Evolutionary conservation across 139 green algal genomes (phyloP).

Genomic region (Eudorina sp.): DNA sequence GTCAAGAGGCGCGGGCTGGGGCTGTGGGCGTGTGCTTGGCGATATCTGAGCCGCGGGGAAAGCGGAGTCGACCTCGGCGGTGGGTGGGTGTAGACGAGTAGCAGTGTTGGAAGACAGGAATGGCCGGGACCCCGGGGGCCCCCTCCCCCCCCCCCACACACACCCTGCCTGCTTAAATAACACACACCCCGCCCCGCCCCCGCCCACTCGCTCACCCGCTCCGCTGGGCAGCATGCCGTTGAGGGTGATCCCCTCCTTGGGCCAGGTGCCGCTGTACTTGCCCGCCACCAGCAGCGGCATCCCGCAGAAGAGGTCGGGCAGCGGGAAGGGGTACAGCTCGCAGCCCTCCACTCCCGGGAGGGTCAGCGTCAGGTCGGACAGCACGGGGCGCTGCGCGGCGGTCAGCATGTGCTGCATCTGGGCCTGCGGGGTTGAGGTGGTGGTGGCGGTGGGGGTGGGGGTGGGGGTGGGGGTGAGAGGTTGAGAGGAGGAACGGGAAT

Average conservation of each 20-base stretch:
- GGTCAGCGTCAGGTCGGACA: constrained; percentile 58
- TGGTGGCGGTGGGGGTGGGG: not conserved
- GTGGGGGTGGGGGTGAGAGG: not conserved
- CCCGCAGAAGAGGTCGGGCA: constrained; percentile 76
- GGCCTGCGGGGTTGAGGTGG: not conserved
- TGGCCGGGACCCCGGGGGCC: too few species aligned
- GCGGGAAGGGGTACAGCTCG: constrained; percentile 76
- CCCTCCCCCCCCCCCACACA: not conserved
- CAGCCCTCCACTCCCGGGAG: constrained; percentile 48
- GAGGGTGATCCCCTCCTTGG: constrained; percentile 49
- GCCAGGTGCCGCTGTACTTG: constrained; percentile 73
- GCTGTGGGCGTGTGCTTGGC: too few species aligned
- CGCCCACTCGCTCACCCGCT: constrained; percentile 28
- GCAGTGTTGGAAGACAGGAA: too few species aligned
- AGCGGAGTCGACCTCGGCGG: too few species aligned
- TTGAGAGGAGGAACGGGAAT: too few species aligned
- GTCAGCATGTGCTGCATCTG: constrained; percentile 73
- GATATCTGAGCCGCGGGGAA: too few species aligned
- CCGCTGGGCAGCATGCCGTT: constrained; percentile 64
- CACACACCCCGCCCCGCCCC: not conserved
- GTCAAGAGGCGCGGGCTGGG: too few species aligned
- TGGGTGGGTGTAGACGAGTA: too few species aligned
- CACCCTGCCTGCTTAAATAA: too few species aligned
- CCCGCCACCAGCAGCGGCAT: constrained; percentile 72
- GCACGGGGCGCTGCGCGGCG: constrained; percentile 61